A percentile compares a stretch with the other conserved stretches of the same genome.
phyloP scores from a whole-genome alignment of 257 asterid genomes.

The Linderniella brevidens region DNA sequence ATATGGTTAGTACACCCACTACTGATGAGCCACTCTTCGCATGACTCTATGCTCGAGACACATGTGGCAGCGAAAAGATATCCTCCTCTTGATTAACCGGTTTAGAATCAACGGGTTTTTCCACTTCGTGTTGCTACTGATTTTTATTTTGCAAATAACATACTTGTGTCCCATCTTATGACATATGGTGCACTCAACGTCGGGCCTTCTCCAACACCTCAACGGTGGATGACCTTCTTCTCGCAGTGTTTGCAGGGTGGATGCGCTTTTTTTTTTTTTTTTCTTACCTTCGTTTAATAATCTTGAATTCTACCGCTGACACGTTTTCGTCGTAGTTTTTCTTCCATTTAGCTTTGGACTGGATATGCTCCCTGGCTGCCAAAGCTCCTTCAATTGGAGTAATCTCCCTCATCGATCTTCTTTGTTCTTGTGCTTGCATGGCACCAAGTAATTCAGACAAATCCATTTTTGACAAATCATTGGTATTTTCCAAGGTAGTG shows the following conservation, averaged over 20 bases:
- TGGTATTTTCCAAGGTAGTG: not conserved
- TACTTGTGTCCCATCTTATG: not conserved
- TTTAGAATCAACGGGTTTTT: not conserved
- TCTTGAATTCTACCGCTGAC: not conserved
- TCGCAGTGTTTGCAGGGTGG: not conserved
- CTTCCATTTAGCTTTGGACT: not conserved
- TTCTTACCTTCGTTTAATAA: not conserved
- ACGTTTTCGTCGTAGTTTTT: not conserved
- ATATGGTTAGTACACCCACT: not conserved
- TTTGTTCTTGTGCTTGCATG: slow-evolving; percentile 15
- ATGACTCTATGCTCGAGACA: not conserved
- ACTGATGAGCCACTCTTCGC: not conserved
- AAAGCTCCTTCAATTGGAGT: not conserved
- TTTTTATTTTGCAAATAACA: not conserved
- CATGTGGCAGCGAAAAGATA: not conserved
- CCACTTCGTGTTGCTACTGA: not conserved
- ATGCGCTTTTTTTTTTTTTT: not conserved
- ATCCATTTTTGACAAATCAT: not conserved
- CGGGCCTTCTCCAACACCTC: not conserved
- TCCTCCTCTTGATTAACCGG: not conserved
- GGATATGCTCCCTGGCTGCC: not conserved
- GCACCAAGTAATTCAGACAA: not conserved
- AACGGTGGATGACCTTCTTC: not conserved
- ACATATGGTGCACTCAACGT: not conserved
- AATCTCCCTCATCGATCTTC: slow-evolving; percentile 3